Percentiles rank a stretch among this genome's conserved stretches.
Evolutionary conservation across 805 yeast genomes (phyloP).

Genomic region (Kodamaea restingae): DNA sequence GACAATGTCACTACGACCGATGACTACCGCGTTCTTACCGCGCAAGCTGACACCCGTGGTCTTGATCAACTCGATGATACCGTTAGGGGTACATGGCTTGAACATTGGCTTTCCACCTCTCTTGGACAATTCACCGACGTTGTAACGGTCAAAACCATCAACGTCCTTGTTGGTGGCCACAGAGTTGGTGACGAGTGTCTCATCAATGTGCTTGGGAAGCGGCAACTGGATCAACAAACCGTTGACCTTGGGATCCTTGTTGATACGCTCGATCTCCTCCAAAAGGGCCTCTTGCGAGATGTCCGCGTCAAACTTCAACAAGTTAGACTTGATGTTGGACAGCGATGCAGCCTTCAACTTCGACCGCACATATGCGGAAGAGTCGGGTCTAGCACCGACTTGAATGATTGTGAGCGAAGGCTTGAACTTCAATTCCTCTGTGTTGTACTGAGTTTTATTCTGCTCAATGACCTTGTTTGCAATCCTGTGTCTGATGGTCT

Average conservation of each 20-base stretch:
- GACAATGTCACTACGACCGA: constrained; percentile 94
- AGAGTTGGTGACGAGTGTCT: constrained; percentile 71
- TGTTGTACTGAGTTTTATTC: constrained; percentile 19
- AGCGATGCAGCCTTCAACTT: constrained; percentile 86
- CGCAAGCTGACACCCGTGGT: constrained; percentile 60
- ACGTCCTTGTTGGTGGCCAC: constrained; percentile 86
- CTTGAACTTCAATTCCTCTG: constrained; percentile 43
- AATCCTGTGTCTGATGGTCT: constrained; percentile 30
- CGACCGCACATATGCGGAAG: constrained; percentile 86
- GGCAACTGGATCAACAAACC: constrained; percentile 92
- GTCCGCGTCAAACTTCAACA: constrained; percentile 60
- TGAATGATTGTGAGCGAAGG: constrained; percentile 84
- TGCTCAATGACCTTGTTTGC: constrained; percentile 38
- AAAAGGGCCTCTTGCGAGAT: constrained; percentile 60
- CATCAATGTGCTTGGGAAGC: constrained; percentile 75
- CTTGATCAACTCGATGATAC: constrained; percentile 76
- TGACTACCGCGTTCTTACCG: constrained; percentile 86
- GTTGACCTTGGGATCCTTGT: constrained; percentile 71
- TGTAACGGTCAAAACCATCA: constrained; percentile 88
- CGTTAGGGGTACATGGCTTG: constrained; percentile 94
- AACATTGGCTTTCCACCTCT: constrained; percentile 79
- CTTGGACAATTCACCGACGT: constrained; percentile 87
- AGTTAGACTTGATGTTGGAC: constrained; percentile 67
- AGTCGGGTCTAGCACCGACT: constrained; percentile 87
- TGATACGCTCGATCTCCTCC: constrained; percentile 56